Conservation (phyloP, 345 rosid genomes). For the Sapria himalayana region DNA sequence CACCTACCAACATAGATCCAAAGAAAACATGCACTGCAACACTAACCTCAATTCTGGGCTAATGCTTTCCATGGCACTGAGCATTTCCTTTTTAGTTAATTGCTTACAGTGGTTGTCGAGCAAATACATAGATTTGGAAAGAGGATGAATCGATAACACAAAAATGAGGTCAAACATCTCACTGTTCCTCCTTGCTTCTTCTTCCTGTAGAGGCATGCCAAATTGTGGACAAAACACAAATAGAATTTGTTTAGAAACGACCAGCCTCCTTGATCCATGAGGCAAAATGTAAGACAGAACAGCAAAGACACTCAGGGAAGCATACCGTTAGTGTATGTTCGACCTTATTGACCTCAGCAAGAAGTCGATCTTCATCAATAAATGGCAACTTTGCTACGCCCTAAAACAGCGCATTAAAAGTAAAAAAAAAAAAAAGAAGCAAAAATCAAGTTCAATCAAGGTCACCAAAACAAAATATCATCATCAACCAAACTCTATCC, state of each 20-base stretch:
- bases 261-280: too few relatives aligned
- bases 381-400: constrained; percentile 83
- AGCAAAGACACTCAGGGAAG: not conserved
- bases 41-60: constrained; percentile 66
- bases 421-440: not conserved
- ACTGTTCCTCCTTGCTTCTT: constrained; percentile 74
- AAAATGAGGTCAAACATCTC: constrained; percentile 58
- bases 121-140: constrained; percentile 49
- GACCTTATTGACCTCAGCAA: constrained; percentile 36
- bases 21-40: constrained; percentile 3
- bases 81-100: constrained; percentile 21
- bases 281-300: not conserved
- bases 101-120: constrained; percentile 42
- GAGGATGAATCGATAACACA: constrained; percentile 50
- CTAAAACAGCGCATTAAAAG: constrained; percentile 15
- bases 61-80: constrained; percentile 26
- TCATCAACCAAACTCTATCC: too few relatives aligned
- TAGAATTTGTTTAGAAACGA: not conserved
- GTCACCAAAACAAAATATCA: too few relatives aligned
- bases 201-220: constrained; percentile 25
- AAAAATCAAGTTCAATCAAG: not conserved
- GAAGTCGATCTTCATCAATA: constrained; percentile 74
- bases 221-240: constrained; percentile 2
- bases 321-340: constrained; percentile 61
- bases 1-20: too few relatives aligned